phyloP scores from a whole-genome alignment of 1,284 basidiomycete genomes.

The Coniferiporia sulphurascens region DNA sequence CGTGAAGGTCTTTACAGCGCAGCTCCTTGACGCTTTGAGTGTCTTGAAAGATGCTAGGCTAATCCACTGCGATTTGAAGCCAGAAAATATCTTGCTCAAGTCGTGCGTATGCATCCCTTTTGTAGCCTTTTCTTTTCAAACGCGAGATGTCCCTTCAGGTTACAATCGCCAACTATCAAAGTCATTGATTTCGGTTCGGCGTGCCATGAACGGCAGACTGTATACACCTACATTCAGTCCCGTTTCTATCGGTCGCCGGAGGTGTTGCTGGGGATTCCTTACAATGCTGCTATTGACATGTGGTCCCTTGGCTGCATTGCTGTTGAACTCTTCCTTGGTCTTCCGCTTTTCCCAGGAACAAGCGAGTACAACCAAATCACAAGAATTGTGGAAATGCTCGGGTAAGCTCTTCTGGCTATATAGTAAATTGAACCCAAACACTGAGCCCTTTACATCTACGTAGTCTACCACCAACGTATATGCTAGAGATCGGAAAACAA shows the following conservation, averaged over 20 bases:
- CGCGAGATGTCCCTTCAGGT: slow-evolving; percentile 37
- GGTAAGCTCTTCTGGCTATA: slow-evolving; percentile 49
- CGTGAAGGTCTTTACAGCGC: slow-evolving; percentile 96
- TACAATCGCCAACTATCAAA: slow-evolving; percentile 98
- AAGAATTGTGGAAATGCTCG: slow-evolving; percentile 97
- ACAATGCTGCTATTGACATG: slow-evolving; percentile 93
- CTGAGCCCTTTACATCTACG: slow-evolving; percentile 9
- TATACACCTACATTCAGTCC: slow-evolving; percentile 99
- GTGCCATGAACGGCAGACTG: slow-evolving; percentile 97
- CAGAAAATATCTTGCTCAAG: slow-evolving; percentile 93
- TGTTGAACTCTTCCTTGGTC: slow-evolving; percentile 93
- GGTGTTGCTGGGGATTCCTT: slow-evolving; percentile 92
- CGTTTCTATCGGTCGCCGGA: slow-evolving; percentile 98
- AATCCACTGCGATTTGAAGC: slow-evolving; percentile 98
- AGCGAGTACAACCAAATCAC: slow-evolving; percentile 99
- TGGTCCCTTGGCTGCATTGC: slow-evolving; percentile 96
- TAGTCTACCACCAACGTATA: slow-evolving; percentile 85
- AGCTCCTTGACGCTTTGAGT: slow-evolving; percentile 88
- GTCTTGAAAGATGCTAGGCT: slow-evolving; percentile 93
- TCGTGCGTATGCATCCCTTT: slow-evolving; percentile 54
- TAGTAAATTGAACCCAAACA: slow-evolving; percentile 10
- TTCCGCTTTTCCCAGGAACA: slow-evolving; percentile 96
- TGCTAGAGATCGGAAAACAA: slow-evolving; percentile 97
- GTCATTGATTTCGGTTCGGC: slow-evolving; percentile 99
- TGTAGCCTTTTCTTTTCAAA: slow-evolving; percentile 10